A percentile compares a stretch with the other conserved stretches of the same genome.
These are phyloP conservation scores for Saccharomyces paradoxus DNA, from an alignment of 805 yeast species.

Conservation along the genomic window DNA sequence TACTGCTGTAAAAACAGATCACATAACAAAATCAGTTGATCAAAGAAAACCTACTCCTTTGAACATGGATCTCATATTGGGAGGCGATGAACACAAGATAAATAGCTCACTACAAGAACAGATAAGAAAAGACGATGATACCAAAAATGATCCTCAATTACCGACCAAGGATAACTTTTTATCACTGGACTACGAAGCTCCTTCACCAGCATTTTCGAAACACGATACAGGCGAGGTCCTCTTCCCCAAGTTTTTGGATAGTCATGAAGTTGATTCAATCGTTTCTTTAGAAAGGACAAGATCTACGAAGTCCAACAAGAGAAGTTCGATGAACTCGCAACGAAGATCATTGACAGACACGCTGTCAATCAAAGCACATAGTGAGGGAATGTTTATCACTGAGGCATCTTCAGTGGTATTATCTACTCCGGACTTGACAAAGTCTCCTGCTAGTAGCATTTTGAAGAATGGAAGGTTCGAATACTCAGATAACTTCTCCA, in stretches of 20 bases:
- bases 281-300: constrained; percentile 62
- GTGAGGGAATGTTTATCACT: constrained; percentile 44
- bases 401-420: constrained; percentile 24
- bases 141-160: not conserved
- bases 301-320: constrained; percentile 42
- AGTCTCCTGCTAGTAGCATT: constrained; percentile 34
- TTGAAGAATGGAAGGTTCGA: constrained; percentile 29
- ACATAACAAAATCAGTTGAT: not conserved
- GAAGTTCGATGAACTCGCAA: constrained; percentile 28
- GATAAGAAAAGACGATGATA: not conserved
- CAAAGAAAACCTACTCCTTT: constrained; percentile 26
- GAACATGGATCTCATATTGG: constrained; percentile 7
- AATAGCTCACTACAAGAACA: not conserved
- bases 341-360: constrained; percentile 28
- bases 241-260: constrained; percentile 62
- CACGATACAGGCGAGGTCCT: constrained; percentile 47
- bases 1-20: not conserved
- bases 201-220: constrained; percentile 7
- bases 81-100: not conserved
- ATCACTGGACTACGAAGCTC: not conserved
- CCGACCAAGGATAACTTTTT: not conserved
- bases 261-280: constrained; percentile 66
- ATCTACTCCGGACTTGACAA: constrained; percentile 31
- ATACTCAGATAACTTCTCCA: constrained; percentile 16
- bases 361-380: constrained; percentile 33